Conservation (phyloP, 495 filamentous ascomycete species). For the Penicillium antarcticum region DNA sequence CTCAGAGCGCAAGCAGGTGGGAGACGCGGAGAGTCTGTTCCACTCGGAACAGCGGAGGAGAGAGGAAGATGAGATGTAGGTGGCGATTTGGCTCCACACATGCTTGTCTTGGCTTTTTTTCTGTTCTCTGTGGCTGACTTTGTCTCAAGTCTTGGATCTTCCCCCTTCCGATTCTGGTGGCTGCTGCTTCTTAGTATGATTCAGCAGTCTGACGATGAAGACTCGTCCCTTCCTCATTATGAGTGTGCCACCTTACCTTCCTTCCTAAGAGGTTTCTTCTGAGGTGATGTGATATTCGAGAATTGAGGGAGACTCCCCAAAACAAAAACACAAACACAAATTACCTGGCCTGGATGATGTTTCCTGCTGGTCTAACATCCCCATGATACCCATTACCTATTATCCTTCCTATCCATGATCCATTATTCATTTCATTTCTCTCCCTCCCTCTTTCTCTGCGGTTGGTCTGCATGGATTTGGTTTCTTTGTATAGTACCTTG, state of each 20-base stretch:
- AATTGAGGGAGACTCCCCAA: not conserved
- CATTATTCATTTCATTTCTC: constrained; percentile 6
- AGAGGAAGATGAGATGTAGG: constrained; percentile 20
- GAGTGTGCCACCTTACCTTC: not conserved
- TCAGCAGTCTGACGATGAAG: not conserved
- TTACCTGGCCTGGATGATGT: not conserved
- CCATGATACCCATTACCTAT: constrained; percentile 6
- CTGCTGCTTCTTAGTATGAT: not conserved
- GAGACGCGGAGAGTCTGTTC: constrained; percentile 67
- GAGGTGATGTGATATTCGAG: constrained; percentile 6
- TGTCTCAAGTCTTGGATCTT: not conserved
- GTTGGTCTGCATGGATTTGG: constrained; percentile 2
- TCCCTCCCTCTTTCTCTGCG: constrained; percentile 1
- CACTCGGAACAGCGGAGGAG: constrained; percentile 26
- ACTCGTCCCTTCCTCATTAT: too few species aligned
- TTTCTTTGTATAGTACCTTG: constrained; percentile 20
- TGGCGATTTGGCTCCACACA: not conserved
- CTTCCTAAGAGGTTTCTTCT: not conserved
- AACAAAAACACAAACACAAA: not conserved
- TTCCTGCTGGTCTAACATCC: not conserved
- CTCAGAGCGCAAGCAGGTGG: constrained; percentile 81
- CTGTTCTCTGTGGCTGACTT: not conserved
- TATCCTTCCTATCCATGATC: constrained; percentile 12
- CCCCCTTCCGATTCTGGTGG: not conserved
- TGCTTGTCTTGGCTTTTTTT: not conserved